Percentiles rank a stretch among this genome's conserved stretches.
Evolutionary conservation across 2,329 filamentous ascomycete genomes (phyloP).

Genomic region (Bipolaris sorokiniana): DNA sequence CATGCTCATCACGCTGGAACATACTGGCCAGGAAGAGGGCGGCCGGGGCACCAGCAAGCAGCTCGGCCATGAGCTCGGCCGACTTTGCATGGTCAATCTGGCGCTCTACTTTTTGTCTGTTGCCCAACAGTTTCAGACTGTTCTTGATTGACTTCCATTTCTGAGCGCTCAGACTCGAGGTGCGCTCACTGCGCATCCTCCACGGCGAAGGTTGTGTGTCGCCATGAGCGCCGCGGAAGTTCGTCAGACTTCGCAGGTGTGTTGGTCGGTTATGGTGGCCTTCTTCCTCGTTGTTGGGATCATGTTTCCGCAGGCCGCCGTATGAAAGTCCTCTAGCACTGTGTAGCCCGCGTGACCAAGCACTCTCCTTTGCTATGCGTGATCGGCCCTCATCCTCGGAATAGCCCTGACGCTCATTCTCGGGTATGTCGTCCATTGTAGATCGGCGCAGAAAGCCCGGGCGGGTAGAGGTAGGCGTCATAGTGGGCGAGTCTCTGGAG

Average conservation of each 20-base stretch:
- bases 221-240: conserved; percentile 49
- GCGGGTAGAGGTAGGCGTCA: conserved; percentile 38
- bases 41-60: conserved; percentile 89
- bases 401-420: conserved; percentile 55
- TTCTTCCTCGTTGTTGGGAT: conserved; percentile 40
- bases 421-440: conserved; percentile 57
- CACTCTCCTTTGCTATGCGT: conserved; percentile 53
- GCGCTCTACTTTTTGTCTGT: conserved; percentile 80
- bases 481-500: conserved; percentile 50
- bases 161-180: conserved; percentile 64
- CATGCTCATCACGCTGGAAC: conserved; percentile 96
- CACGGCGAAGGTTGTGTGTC: conserved; percentile 52
- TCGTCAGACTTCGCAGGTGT: conserved; percentile 56
- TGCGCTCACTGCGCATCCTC: conserved; percentile 54
- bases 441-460: conserved; percentile 61
- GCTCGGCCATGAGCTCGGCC: conserved; percentile 92
- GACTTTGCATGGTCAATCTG: conserved; percentile 94
- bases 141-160: conserved; percentile 95
- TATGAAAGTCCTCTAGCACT: conserved; percentile 57
- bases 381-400: conserved; percentile 60
- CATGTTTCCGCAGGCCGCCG: conserved; percentile 45
- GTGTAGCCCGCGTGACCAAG: conserved; percentile 55
- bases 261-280: conserved; percentile 49
- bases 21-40: conserved; percentile 95
- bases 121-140: conserved; percentile 76